Percentiles rank a stretch among this genome's conserved stretches.
Conservation (phyloP, 2,329 filamentous ascomycete species). For the Lachnellula willkommii region DNA sequence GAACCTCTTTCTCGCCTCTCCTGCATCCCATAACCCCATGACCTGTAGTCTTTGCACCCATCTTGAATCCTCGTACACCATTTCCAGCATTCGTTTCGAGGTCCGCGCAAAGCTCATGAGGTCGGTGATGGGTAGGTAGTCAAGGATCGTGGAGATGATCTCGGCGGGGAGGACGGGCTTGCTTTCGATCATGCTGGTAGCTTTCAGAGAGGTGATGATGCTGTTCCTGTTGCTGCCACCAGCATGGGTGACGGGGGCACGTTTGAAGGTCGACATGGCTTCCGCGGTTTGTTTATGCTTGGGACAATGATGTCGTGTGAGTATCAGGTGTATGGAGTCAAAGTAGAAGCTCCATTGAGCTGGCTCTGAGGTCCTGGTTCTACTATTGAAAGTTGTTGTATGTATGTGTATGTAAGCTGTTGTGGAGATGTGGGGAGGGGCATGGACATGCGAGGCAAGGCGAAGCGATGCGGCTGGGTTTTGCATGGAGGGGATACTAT, state of each 20-base stretch:
- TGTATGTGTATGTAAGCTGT: not conserved
- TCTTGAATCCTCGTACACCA: slow-evolving; percentile 96
- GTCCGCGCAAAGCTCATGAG: slow-evolving; percentile 79
- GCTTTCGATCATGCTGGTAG: slow-evolving; percentile 71
- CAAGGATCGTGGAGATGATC: slow-evolving; percentile 80
- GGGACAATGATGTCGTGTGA: not conserved
- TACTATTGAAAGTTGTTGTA: not conserved
- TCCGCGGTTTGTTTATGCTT: not conserved
- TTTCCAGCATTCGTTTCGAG: slow-evolving; percentile 84
- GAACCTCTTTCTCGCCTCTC: slow-evolving; percentile 72
- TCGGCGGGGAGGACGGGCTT: slow-evolving; percentile 82
- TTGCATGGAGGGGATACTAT: no score
- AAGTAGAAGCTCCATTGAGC: not conserved
- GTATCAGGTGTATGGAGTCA: not conserved
- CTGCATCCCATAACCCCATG: slow-evolving; percentile 91
- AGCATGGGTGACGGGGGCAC: slow-evolving; percentile 23
- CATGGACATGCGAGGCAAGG: no score
- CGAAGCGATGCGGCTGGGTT: no score
- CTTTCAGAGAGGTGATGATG: slow-evolving; percentile 72
- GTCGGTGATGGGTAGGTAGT: slow-evolving; percentile 81
- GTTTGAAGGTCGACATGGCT: slow-evolving; percentile 42
- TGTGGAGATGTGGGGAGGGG: not conserved
- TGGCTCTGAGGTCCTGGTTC: no score
- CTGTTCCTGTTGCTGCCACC: slow-evolving; percentile 36
- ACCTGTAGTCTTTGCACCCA: slow-evolving; percentile 83